Evolutionary conservation across 2,329 filamentous ascomycete species (phyloP).

Genomic region (Aspergillus novofumigatus): DNA sequence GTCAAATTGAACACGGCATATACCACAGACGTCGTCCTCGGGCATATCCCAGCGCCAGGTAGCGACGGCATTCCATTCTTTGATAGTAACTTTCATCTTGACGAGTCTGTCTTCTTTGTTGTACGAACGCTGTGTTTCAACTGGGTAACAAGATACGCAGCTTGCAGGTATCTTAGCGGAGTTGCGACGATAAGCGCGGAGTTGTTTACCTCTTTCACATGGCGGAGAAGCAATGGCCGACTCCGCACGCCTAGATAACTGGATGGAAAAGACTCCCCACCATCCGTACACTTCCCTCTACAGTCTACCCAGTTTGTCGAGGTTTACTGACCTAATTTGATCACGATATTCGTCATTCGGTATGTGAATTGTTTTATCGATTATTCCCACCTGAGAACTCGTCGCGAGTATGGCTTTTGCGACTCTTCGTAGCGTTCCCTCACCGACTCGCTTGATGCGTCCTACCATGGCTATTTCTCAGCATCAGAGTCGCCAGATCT

Average conservation of each 20-base stretch:
- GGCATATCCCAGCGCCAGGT: conserved; percentile 98
- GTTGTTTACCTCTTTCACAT: conserved; percentile 9
- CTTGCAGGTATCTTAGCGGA: not conserved
- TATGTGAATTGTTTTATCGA: conserved; percentile 24
- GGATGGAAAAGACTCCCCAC: conserved; percentile 2
- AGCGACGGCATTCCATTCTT: conserved; percentile 87
- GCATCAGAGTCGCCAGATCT: conserved; percentile 42
- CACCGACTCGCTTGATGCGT: conserved; percentile 21
- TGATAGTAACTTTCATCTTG: conserved; percentile 90
- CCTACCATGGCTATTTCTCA: conserved; percentile 25
- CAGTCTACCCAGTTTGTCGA: not conserved
- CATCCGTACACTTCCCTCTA: not conserved
- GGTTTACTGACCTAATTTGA: conserved; percentile 8
- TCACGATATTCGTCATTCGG: conserved; percentile 6
- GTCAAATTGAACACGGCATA: conserved; percentile 97
- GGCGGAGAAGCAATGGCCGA: conserved; percentile 6
- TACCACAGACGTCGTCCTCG: conserved; percentile 95
- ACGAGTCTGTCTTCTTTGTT: conserved; percentile 7
- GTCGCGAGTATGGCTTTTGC: conserved; percentile 31
- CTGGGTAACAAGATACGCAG: not conserved
- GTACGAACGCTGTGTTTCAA: not conserved
- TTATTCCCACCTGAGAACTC: not conserved
- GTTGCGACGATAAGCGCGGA: conserved; percentile 12
- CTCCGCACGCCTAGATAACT: conserved; percentile 1
- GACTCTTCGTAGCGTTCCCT: conserved; percentile 27